These are phyloP conservation scores for Cymbopogon citratus DNA, from an alignment of 176 grass and related monocot genomes.

Conservation along the genomic window DNA sequence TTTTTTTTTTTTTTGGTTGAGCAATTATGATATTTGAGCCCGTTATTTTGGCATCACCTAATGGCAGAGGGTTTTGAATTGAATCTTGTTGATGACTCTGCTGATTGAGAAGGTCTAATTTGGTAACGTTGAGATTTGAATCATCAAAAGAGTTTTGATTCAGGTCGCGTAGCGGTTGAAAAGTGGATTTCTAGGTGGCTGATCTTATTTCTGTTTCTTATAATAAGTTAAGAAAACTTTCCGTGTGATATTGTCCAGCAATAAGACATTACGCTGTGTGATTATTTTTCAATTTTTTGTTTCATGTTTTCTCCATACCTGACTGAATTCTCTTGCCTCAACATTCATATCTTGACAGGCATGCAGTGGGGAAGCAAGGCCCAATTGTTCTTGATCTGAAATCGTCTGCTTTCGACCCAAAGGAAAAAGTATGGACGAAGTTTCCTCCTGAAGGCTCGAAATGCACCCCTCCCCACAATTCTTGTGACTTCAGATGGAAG, in stretches of 20 bases:
- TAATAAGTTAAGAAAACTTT: not conserved
- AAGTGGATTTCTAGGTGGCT: not conserved
- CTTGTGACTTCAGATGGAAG: conserved; percentile 97
- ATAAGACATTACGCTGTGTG: not conserved
- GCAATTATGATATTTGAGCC: not conserved
- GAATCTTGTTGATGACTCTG: not conserved
- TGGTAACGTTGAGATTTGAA: not conserved
- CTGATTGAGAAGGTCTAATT: conserved; percentile 8
- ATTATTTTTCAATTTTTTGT: not conserved
- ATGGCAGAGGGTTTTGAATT: not conserved
- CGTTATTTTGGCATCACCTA: not conserved
- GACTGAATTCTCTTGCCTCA: not conserved
- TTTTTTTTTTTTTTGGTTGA: not conserved
- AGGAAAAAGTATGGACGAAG: conserved; percentile 93
- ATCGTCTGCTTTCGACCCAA: conserved; percentile 86
- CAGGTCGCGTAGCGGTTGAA: not conserved
- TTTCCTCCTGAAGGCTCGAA: conserved; percentile 97
- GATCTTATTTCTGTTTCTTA: not conserved
- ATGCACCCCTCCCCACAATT: conserved; percentile 83
- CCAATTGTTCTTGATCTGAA: conserved; percentile 69
- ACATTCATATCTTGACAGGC: conserved; percentile 40
- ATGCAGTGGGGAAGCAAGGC: conserved; percentile 92
- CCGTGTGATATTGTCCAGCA: not conserved
- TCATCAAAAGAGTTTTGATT: not conserved
- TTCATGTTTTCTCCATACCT: not conserved